phyloP scores from a whole-genome alignment of 2,329 filamentous ascomycete genomes.

The Parastagonospora avenae region DNA sequence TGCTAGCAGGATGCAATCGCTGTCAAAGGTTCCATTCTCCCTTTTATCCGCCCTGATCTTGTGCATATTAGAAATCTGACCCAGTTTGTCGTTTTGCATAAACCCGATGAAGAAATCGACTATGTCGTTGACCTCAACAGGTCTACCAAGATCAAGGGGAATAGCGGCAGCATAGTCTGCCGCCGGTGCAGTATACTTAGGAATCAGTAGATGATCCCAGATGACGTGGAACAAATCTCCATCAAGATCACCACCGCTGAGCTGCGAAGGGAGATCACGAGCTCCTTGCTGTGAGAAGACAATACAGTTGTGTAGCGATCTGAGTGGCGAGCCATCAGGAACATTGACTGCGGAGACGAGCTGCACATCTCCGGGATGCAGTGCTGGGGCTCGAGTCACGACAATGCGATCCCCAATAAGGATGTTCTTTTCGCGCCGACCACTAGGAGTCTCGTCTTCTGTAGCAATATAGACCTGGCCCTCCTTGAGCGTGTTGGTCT shows the following conservation, averaged over 20 bases:
- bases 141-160: conserved; percentile 64
- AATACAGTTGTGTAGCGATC: conserved; percentile 71
- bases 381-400: conserved; percentile 77
- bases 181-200: conserved; percentile 55
- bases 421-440: conserved; percentile 11
- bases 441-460: conserved; percentile 47
- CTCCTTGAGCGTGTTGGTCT: conserved; percentile 70
- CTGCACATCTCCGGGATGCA: conserved; percentile 83
- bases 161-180: conserved; percentile 71
- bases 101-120: conserved; percentile 74
- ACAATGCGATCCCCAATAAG: conserved; percentile 54
- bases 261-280: conserved; percentile 76
- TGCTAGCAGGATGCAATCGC: conserved; percentile 46
- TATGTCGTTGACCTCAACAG: conserved; percentile 70
- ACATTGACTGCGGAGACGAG: conserved; percentile 63
- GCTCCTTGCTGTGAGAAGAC: conserved; percentile 74
- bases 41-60: conserved; percentile 49
- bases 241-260: conserved; percentile 83
- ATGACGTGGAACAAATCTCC: conserved; percentile 84
- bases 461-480: conserved; percentile 71
- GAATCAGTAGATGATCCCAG: conserved; percentile 65
- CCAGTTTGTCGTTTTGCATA: conserved; percentile 51
- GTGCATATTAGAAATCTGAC: conserved; percentile 50
- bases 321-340: conserved; percentile 65
- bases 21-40: conserved; percentile 29